These are phyloP conservation scores for Pholiota molesta DNA, from an alignment of 768 basidiomycete genomes.

Conservation along the genomic window DNA sequence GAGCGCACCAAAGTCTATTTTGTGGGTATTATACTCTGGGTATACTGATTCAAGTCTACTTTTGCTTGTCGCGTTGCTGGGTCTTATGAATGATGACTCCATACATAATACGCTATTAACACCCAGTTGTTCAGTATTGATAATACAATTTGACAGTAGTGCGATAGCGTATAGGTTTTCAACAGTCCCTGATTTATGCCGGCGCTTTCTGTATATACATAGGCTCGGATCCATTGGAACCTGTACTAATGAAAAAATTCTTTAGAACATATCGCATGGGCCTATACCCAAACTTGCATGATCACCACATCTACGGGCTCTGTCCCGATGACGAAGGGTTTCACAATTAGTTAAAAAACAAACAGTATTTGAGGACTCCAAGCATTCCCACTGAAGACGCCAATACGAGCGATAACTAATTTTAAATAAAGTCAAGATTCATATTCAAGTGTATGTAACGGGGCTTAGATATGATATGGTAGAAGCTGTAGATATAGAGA, in stretches of 20 bases:
- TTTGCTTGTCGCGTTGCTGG: background rate
- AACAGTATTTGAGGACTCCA: background rate
- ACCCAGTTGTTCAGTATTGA: too few relatives aligned
- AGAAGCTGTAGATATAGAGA: constrained; percentile 11
- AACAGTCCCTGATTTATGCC: too few relatives aligned
- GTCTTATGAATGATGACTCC: background rate
- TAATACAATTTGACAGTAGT: too few relatives aligned
- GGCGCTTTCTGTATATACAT: too few relatives aligned
- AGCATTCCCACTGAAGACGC: constrained; percentile 1
- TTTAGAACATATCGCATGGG: background rate
- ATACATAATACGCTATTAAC: background rate
- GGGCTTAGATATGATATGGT: constrained; percentile 2
- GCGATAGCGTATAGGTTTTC: too few relatives aligned
- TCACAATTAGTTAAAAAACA: background rate
- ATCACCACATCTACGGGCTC: too few relatives aligned
- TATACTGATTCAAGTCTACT: background rate
- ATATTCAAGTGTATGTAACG: background rate
- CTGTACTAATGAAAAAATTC: background rate
- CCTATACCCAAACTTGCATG: background rate
- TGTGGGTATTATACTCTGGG: too few relatives aligned
- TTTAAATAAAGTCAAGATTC: background rate
- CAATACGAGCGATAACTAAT: background rate
- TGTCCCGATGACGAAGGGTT: background rate
- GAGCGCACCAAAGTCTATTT: background rate
- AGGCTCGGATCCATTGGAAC: background rate